Evolutionary conservation across 768 basidiomycete species (phyloP), one percentile per base, ranked within the genome.

Genomic region (Termitomyces sp.): DNA sequence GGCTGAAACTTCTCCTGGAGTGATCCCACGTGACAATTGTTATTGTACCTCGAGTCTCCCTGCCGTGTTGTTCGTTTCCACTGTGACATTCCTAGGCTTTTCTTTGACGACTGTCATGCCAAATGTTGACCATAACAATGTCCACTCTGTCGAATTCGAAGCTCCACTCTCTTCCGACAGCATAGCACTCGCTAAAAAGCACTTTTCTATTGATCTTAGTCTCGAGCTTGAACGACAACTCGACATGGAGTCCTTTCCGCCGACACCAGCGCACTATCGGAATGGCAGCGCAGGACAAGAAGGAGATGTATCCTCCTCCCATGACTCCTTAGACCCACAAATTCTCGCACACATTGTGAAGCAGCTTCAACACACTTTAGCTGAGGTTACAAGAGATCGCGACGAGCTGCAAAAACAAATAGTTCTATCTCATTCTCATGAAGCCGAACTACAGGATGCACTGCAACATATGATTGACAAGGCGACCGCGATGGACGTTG

Each of bases 211-310:
- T 69, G 91, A 94, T 74, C 83, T 91, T 62, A 84, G 84, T 52
- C 82, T 94, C 63, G 90, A 91, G 67, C 84, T 94, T 64, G 92
- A 94, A 70, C 85, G 82, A 56, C 86, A 91, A 73, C 82, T 94
- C 45, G 80, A 86, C 49, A 79, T 81, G 69, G 89, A 90, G 54
- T 84, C 84, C 4, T 79, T 76, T 1, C 82, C 84, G 4, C 77
- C 83, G 2, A 80, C 80, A 6, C 79, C 81, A 32, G 72, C 72
- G 0, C 64, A 73, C 63, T 61, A 68, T 60, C 56, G 60, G 17
- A 64, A 69, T 53, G 46, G 60, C 15, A 63, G 68, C 56, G 57
- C 57, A 60, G 62, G 49, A 58, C 60, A 56, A 12, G 50, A 56
- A 61, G 46, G 46, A 37, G n/a, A 53, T 36, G 15, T 68, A 29